A percentile compares a stretch with the other conserved stretches of the same genome.
These are phyloP conservation scores for Cryptosporidium ubiquitum DNA, from an alignment of 169 alveolate genomes.

Conservation along the genomic window DNA sequence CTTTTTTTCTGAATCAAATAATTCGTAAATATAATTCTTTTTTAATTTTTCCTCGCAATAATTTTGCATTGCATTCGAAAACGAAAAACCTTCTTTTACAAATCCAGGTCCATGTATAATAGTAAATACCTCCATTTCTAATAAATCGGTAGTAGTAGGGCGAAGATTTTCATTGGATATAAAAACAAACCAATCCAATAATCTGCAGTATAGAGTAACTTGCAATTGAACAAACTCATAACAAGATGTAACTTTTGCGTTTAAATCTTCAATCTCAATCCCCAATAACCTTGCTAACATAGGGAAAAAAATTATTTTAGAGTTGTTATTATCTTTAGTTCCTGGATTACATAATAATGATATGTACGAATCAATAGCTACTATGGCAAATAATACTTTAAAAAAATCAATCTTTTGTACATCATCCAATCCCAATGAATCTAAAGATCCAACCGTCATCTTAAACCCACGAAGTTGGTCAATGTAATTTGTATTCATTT, in stretches of 20 bases:
- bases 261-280: slow-evolving; percentile 19
- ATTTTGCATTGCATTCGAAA: slow-evolving; percentile 62
- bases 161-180: slow-evolving; percentile 38
- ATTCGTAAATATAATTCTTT: slow-evolving; percentile 18
- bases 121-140: background rate
- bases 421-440: slow-evolving; percentile 57
- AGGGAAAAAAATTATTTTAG: slow-evolving; percentile 51
- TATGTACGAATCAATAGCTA: slow-evolving; percentile 33
- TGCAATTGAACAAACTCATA: slow-evolving; percentile 41
- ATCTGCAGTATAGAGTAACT: slow-evolving; percentile 46
- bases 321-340: background rate
- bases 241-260: background rate
- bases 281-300: slow-evolving; percentile 44
- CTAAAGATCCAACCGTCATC: slow-evolving; percentile 54
- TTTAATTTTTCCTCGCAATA: slow-evolving; percentile 58
- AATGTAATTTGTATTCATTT: slow-evolving; percentile 26
- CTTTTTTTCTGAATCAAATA: slow-evolving; percentile 30
- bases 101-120: slow-evolving; percentile 70
- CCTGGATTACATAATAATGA: slow-evolving; percentile 31
- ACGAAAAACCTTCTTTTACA: slow-evolving; percentile 31
- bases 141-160: slow-evolving; percentile 1
- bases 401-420: slow-evolving; percentile 56
- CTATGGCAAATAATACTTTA: slow-evolving; percentile 31
- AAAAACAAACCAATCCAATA: slow-evolving; percentile 23
- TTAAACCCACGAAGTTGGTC: slow-evolving; percentile 56